Evolutionary conservation across 257 asterid genomes (phyloP), one percentile per base, ranked within the genome.

Genomic region (Solanum boliviense): DNA sequence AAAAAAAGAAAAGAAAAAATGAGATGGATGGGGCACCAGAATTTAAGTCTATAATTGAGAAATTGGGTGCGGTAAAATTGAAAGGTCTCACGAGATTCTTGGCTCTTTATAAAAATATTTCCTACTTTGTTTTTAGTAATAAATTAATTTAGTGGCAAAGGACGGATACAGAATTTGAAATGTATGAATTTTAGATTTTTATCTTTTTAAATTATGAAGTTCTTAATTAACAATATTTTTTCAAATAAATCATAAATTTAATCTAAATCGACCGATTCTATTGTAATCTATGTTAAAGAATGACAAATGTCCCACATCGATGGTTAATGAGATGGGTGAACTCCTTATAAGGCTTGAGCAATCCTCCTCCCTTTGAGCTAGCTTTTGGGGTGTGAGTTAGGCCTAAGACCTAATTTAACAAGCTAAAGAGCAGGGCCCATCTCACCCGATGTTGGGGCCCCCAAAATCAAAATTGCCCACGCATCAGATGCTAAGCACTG

Each of bases 1-100:
- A 71, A 32, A 31, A 29, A 11, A 12, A 5, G 2, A 35, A 6
- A 35, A 35, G 36, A 71, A 71, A 29, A 36, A 23, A 75, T 12
- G 62, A 78, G 5, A 86, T 86, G 71, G 68, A 27, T 11, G 86
- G 87, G 52, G 67, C n/a, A 35, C 31, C 23, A 84, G 82, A 87
- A 71, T 46, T 87, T 21, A 84, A 83, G 86, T 62, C 73, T 88
- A 67, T 73, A 83, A 88, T 88, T 88, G 90, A 84, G 36, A 44
- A 56, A 85, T 60, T 31, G 87, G 67, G 52, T 79, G 90, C 86
- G 88, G 90, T 88, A 74, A 48, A 38, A 81, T 39, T 72, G 62
- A 83, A 48, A 84, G 23, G 86, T 78, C 72, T 88, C 90, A 88
- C 90, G 90, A 60, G 90, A 84, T 56, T 88, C 90, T 74, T 75